These are phyloP conservation scores for Styphnolobium japonicum DNA, from an alignment of 306 rosid species.

Conservation along the genomic window DNA sequence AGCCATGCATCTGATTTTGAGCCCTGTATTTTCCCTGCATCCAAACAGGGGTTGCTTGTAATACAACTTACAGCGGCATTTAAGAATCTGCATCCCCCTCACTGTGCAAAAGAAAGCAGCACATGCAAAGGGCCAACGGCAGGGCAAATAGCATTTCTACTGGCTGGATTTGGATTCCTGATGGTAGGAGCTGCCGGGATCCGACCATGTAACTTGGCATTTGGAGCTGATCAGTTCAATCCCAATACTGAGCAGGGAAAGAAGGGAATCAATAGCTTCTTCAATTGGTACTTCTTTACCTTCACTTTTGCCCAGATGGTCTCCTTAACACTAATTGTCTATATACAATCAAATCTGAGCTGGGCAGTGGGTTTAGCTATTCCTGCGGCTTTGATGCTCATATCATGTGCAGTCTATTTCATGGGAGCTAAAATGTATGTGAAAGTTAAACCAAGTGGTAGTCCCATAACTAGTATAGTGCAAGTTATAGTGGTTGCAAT, in stretches of 20 bases:
- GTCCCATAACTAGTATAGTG: slow-evolving; percentile 71
- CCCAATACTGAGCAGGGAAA: slow-evolving; percentile 76
- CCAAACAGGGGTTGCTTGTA: slow-evolving; percentile 57
- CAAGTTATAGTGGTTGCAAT: slow-evolving; percentile 66
- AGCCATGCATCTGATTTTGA: neutral
- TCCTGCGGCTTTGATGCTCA: slow-evolving; percentile 74
- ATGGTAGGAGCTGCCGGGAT: slow-evolving; percentile 75
- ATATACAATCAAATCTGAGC: slow-evolving; percentile 72
- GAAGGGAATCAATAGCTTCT: slow-evolving; percentile 76
- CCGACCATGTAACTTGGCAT: slow-evolving; percentile 89
- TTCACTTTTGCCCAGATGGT: slow-evolving; percentile 70
- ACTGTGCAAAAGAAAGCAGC: slow-evolving; percentile 41
- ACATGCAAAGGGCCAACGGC: slow-evolving; percentile 61
- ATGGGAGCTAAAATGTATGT: slow-evolving; percentile 70
- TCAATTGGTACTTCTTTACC: slow-evolving; percentile 89
- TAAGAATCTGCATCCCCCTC: slow-evolving; percentile 73
- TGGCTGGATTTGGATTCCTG: slow-evolving; percentile 55
- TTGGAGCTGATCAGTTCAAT: slow-evolving; percentile 89
- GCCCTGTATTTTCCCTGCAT: slow-evolving; percentile 1
- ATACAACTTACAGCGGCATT: slow-evolving; percentile 75
- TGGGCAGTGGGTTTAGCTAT: slow-evolving; percentile 80
- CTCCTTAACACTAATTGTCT: slow-evolving; percentile 62
- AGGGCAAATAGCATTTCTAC: slow-evolving; percentile 64
- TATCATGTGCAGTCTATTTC: slow-evolving; percentile 58
- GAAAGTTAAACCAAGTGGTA: slow-evolving; percentile 74